Evolutionary conservation across 164 flowering plant species (phyloP), one percentile per base, ranked within the genome.

Genomic region (Tinospora cordifolia): DNA sequence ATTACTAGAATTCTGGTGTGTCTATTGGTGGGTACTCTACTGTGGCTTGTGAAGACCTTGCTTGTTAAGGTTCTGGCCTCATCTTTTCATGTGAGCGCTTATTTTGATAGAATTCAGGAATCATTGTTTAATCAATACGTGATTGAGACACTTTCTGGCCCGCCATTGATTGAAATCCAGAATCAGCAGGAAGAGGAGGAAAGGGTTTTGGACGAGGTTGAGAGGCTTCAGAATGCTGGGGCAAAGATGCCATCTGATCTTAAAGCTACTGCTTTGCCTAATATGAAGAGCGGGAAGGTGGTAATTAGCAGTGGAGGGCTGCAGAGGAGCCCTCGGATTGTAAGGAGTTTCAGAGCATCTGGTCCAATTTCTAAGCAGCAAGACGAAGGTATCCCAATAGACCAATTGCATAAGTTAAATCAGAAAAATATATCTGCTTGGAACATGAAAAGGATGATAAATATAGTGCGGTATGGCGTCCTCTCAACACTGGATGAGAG

Each of bases 371-470:
- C 79, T 27, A 78, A 72, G 74, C 75, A 60, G 58, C 75, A 71
- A 36, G 81, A 78, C 46, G 80, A 79, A 27, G 79, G 82, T n/a
- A 83, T 89, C 30, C 77, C 81, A 0, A 75, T 89, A 22, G 91
- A 89, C 24, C 86, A 84, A 64, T 72, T 87, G 65, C 84, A 83
- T 59, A 89, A 79, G 78, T 72, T 87, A 74, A 87, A 79, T 67
- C 91, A 79, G 72, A 84, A 83, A 79, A 86, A 89, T 69, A 59
- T 89, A 8, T 85, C 94, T 0, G 90, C 91, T 65, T 87, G 91
- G 91, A 86, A 82, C 69, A 87, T 89, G 94, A 89, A 82, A 74
- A 84, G 87, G 75, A 69, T 89, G 83, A 79, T 85, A 69, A 82
- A 84, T 27, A 84, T 84, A 14, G 84, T 86, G 8, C 79, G 91